phyloP scores from a whole-genome alignment of 2,329 filamentous ascomycete species.

The Xylariaceae sp. region DNA sequence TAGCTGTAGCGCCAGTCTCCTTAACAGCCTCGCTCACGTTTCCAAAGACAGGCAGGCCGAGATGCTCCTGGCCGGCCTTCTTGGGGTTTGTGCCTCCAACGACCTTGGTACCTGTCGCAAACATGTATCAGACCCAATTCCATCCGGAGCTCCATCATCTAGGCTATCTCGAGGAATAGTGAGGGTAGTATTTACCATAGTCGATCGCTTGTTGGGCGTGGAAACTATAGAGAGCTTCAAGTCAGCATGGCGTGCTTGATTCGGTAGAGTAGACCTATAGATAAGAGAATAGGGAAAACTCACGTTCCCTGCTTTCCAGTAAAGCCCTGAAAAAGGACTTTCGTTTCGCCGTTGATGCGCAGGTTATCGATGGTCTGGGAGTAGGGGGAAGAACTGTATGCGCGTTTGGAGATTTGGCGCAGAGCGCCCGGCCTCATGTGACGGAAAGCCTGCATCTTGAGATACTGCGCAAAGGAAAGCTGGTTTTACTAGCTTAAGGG shows the following conservation, averaged over 20 bases:
- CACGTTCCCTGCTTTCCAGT: conserved; percentile 96
- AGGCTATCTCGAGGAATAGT: conserved; percentile 5
- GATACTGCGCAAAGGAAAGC: conserved; percentile 1
- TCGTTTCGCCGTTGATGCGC: conserved; percentile 90
- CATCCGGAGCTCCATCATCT: neutral
- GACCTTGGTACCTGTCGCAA: conserved; percentile 81
- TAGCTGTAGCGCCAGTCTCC: conserved; percentile 88
- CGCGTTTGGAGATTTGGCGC: conserved; percentile 69
- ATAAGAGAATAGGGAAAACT: conserved; percentile 48
- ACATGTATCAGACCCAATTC: conserved; percentile 30
- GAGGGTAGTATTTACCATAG: conserved; percentile 71
- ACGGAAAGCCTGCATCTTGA: conserved; percentile 82
- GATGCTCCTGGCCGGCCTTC: conserved; percentile 91
- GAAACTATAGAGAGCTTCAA: conserved; percentile 68
- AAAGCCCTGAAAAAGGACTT: conserved; percentile 96
- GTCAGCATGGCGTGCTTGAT: conserved; percentile 41
- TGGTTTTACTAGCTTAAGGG: conserved; percentile 11
- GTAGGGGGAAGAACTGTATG: conserved; percentile 79
- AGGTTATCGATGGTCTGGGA: conserved; percentile 81
- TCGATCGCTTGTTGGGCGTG: conserved; percentile 98
- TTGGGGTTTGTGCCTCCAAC: conserved; percentile 99
- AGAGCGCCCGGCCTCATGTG: conserved; percentile 71
- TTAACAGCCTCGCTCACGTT: conserved; percentile 88
- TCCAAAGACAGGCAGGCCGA: conserved; percentile 91
- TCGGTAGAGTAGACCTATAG: neutral